Evolutionary conservation across 106 monocot genomes (phyloP).

Genomic region (Acorus gramineus): DNA sequence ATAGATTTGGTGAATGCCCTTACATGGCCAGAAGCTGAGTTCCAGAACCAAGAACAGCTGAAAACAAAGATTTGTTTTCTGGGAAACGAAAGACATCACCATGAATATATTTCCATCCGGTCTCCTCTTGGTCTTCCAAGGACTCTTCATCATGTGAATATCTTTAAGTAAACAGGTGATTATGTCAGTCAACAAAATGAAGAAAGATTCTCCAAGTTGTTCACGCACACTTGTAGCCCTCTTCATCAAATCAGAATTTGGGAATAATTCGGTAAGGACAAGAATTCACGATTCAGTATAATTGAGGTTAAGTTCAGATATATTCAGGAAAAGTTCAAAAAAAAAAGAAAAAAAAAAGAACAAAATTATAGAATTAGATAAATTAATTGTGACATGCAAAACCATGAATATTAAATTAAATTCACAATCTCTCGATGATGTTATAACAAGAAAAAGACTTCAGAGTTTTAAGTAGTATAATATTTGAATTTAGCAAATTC

Average conservation of each 20-base stretch:
- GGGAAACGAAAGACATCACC: constrained; percentile 76
- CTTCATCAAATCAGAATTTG: no score
- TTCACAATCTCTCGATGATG: no score
- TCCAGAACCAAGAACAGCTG: constrained; percentile 68
- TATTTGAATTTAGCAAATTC: no score
- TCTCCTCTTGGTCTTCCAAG: constrained; percentile 66
- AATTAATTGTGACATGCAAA: no score
- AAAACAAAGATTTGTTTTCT: constrained; percentile 53
- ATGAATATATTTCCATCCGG: constrained; percentile 9
- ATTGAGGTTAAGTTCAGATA: background rate
- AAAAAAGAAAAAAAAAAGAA: background rate
- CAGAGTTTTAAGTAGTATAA: no score
- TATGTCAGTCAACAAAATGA: background rate
- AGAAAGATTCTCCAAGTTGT: background rate
- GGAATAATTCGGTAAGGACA: no score
- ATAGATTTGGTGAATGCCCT: constrained; percentile 2
- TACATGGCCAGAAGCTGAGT: constrained; percentile 73
- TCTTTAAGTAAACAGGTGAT: constrained; percentile 8
- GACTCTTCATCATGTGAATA: constrained; percentile 61
- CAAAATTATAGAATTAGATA: no score
- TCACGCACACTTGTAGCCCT: no score
- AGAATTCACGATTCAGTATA: no score
- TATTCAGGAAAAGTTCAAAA: background rate
- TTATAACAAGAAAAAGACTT: no score
- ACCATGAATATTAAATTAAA: no score